These are phyloP conservation scores for Colletotrichum magnum DNA, from an alignment of 2,329 filamentous ascomycete species.

Conservation along the genomic window DNA sequence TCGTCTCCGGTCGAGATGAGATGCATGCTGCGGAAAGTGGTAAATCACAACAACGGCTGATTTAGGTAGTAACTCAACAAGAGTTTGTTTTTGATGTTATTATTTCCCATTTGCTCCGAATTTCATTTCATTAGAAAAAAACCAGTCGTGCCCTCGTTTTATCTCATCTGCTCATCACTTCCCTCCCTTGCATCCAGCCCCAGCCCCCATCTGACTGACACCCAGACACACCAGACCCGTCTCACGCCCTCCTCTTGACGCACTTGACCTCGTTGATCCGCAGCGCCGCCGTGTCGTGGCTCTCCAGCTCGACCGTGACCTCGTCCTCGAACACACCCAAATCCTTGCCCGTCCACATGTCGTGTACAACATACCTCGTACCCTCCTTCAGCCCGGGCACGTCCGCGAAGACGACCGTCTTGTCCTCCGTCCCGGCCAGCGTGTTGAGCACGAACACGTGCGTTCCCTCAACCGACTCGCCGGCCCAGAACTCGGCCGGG, in stretches of 20 bases:
- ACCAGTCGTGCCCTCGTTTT: not conserved
- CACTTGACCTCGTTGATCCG: conserved; percentile 42
- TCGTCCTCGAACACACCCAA: conserved; percentile 52
- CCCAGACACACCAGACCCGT: not conserved
- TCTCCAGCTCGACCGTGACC: conserved; percentile 47
- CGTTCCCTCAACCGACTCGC: conserved; percentile 57
- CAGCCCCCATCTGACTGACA: not conserved
- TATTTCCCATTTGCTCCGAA: not conserved
- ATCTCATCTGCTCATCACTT: not conserved
- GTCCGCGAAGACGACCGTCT: conserved; percentile 57
- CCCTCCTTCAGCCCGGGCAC: conserved; percentile 55
- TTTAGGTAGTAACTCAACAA: not conserved
- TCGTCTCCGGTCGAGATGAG: conserved; percentile 29
- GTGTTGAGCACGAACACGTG: conserved; percentile 65
- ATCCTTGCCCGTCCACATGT: conserved; percentile 62
- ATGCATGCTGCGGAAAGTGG: conserved; percentile 9
- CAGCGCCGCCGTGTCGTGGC: conserved; percentile 54
- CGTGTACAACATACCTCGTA: conserved; percentile 54
- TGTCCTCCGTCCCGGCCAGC: conserved; percentile 48
- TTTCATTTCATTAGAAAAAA: not conserved
- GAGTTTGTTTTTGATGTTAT: not conserved
- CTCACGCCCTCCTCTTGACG: conserved; percentile 32
- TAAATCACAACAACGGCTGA: not conserved
- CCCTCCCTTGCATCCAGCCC: conserved; percentile 19
- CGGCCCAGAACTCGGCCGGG: conserved; percentile 66